These are phyloP conservation scores for Aphanomyces stellatus DNA, from an alignment of 352 stramenopile species.

Conservation along the genomic window DNA sequence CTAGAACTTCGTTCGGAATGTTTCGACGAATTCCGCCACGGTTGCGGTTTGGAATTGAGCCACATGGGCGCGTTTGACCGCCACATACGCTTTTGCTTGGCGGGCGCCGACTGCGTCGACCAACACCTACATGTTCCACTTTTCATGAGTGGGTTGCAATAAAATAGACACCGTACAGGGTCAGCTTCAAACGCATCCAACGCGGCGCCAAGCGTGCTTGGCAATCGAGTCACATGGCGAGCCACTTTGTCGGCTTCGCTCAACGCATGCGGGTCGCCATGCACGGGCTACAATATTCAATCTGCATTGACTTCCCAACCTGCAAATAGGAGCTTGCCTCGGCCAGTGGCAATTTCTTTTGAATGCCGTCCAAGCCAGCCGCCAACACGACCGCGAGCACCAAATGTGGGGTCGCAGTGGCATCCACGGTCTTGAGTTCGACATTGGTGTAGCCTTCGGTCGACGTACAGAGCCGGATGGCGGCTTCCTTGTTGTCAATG, in stretches of 20 bases:
- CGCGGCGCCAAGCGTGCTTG: neutral
- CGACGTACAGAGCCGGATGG: neutral
- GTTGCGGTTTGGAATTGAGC: neutral
- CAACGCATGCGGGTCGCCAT: neutral
- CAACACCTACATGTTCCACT: neutral
- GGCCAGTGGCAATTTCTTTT: neutral
- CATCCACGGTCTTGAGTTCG: neutral
- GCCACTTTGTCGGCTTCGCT: neutral
- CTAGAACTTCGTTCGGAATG: constrained; percentile 5
- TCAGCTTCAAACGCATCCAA: constrained; percentile 1
- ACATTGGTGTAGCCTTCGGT: neutral
- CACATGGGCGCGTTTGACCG: neutral
- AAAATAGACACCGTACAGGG: neutral
- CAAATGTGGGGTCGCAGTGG: neutral
- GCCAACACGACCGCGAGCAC: neutral
- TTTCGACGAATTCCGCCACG: neutral
- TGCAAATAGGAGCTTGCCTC: neutral
- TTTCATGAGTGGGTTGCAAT: neutral
- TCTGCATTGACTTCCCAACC: neutral
- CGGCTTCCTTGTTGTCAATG: constrained; percentile 3
- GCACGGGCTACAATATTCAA: neutral
- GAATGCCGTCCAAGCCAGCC: neutral
- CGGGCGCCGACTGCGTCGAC: neutral
- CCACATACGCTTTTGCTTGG: neutral
- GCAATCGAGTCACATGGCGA: neutral